Evolutionary conservation across 2,329 filamentous ascomycete genomes (phyloP), one percentile per base, ranked within the genome.

Genomic region (Clarireedia monteithiana): DNA sequence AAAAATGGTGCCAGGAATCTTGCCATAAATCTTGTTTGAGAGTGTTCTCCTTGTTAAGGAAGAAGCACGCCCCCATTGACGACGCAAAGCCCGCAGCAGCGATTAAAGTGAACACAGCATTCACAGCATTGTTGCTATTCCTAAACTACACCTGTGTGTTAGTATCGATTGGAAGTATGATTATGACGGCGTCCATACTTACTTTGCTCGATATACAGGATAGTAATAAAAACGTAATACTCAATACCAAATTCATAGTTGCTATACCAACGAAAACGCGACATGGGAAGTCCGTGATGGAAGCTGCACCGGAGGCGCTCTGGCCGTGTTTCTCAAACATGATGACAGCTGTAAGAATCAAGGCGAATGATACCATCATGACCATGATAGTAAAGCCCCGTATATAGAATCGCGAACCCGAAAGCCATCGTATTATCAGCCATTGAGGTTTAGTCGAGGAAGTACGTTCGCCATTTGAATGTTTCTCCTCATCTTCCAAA

Each of bases 181-280:
- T 42, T 12, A 34, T 27, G 38, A 20, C 34, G 20, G 36, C 7
- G n/a, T 17, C 20, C 30, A 17, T 39, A 39, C 38, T n/a, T 55
- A 61, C 59, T 56, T 60, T 64, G 20, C 50, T 56, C 27, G 58
- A 62, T 6, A 59, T 30, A 46, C 50, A 64, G 36, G 60, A 60
- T 10, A 62, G 45, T 20, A 39, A 36, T 12, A 61, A 27, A 44
- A 63, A 23, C 3, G 34, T 24, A 30, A 60, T 38, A 42, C 58
- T 58, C 9, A 63, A 23, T 3, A 55, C 34, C 5, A 64, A 34
- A 44, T 59, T 63, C 57, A 62, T 59, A 6, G 46, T 55, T 9
- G 59, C 54, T 42, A 60, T 49, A 2, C 55, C 53, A 6, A 50
- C 30, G 30, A 62, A 62, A 1, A 61, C 53, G 5, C 52, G 51